Evolutionary conservation across 345 rosid species (phyloP), one percentile per base, ranked within the genome.

Genomic region (Leavenworthia alabamica): DNA sequence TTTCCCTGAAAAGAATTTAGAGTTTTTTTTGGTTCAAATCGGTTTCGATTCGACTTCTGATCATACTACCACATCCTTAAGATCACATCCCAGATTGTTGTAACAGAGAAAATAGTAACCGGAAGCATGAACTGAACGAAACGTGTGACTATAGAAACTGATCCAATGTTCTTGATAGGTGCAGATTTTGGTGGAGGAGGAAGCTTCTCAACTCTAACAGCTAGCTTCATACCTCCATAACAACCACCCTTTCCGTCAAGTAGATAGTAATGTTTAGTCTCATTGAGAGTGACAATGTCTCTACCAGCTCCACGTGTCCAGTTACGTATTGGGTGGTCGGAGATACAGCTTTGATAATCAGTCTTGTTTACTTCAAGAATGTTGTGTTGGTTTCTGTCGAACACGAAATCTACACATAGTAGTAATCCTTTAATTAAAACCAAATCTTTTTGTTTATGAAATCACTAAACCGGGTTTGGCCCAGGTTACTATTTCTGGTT

Each of bases 261-360:
- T 58, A 89, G 69, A 54, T 90, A 93, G 86, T 84, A 93, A 5
- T 74, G 67, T 0, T 85, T 81, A 11, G 90, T 87, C 61, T 64
- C 84, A 8, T 89, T 89, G 56, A 93, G 83, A 3, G 94, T 85
- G 57, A 87, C 95, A 23, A 90, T 75, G 52, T 93, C 99, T 60
- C 99, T 84, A 28, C 99, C 97, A 3, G 92, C 87, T 64, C 99
- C 97, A 3, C 42, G 78, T 15, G 97, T 89, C 90, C 89, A 93
- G 69, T 90, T 93, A 22, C 72, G 70, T 28, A 86, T 78, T 8
- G 87, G 84, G 50, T 87, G 85, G 54, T 87, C 92, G 2, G 88
- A 37, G 54, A 74, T 89, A 79, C 99, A 93, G 0, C 32, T 39
- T 76, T 79, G 83, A 13, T 89, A 93, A 45, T 82, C 81, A 0